A percentile compares a stretch with the other conserved stretches of the same genome.
Evolutionary conservation across 176 grass and related monocot species (phyloP).

Genomic region (Oryza glaberrima): DNA sequence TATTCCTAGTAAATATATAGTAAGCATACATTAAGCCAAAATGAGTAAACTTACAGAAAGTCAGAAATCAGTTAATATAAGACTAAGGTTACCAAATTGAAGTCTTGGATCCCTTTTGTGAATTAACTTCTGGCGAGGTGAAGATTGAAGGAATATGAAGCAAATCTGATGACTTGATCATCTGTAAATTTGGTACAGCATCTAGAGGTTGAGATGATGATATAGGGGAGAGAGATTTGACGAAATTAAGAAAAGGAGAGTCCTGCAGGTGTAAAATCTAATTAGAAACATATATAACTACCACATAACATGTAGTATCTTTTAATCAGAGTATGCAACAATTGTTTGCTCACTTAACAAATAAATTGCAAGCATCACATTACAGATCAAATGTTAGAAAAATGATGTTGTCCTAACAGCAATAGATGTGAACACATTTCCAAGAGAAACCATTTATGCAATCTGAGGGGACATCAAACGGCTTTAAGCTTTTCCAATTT

Average conservation of each 20-base stretch:
- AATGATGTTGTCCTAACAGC: not conserved
- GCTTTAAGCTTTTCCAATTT: not conserved
- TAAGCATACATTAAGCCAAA: conserved; percentile 29
- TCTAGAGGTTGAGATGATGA: conserved; percentile 44
- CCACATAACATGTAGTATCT: not conserved
- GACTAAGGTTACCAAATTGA: conserved; percentile 45
- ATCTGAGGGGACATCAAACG: not conserved
- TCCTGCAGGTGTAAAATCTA: conserved; percentile 52
- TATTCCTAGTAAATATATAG: conserved; percentile 42
- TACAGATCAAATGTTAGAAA: not conserved
- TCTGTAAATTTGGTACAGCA: conserved; percentile 46
- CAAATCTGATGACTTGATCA: conserved; percentile 56
- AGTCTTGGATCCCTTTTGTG: conserved; percentile 53
- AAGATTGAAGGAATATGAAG: conserved; percentile 67
- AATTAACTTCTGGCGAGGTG: conserved; percentile 60
- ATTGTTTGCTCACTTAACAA: not conserved
- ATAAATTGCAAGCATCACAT: not conserved
- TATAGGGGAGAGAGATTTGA: conserved; percentile 74
- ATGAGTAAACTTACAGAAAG: not conserved
- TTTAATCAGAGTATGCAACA: not conserved
- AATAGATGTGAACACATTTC: too few relatives aligned
- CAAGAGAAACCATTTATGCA: not conserved
- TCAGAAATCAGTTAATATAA: not conserved
- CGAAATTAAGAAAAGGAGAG: conserved; percentile 71
- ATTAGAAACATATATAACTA: not conserved